A percentile compares a stretch with the other conserved stretches of the same genome.
These are phyloP conservation scores for Erythrophleum fordii DNA, from an alignment of 306 rosid genomes.

Conservation along the genomic window DNA sequence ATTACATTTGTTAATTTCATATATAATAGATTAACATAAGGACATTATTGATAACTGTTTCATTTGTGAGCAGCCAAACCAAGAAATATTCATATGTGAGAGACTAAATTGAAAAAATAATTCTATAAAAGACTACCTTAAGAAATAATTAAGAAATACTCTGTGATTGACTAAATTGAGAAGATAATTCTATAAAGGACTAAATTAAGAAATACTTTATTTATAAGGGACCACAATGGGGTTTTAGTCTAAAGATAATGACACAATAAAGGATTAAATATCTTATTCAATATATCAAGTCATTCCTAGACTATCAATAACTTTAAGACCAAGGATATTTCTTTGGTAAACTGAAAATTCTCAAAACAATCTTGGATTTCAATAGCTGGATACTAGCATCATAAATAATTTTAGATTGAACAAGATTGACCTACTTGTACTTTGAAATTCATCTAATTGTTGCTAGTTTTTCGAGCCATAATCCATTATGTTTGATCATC, in stretches of 20 bases:
- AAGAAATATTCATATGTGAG: background rate
- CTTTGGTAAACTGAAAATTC: background rate
- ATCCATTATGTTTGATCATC: background rate
- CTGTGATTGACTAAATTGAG: background rate
- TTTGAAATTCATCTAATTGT: background rate
- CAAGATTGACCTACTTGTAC: background rate
- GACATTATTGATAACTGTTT: background rate
- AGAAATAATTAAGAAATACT: background rate
- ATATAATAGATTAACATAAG: background rate
- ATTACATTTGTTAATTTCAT: background rate
- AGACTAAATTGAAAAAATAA: background rate
- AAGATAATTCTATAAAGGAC: background rate
- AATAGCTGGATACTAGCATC: background rate
- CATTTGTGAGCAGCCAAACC: background rate
- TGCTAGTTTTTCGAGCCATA: background rate
- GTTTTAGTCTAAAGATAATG: conserved; percentile 3
- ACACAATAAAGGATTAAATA: background rate
- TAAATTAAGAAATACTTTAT: background rate
- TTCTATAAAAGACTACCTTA: background rate
- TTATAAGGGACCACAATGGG: background rate
- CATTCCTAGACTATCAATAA: background rate
- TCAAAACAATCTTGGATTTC: background rate
- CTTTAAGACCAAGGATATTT: background rate
- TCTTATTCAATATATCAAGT: background rate
- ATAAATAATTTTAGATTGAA: background rate